A percentile compares a stretch with the other conserved stretches of the same genome.
Evolutionary conservation across 768 basidiomycete species (phyloP).

Genomic region (Boletellus ananiceps): DNA sequence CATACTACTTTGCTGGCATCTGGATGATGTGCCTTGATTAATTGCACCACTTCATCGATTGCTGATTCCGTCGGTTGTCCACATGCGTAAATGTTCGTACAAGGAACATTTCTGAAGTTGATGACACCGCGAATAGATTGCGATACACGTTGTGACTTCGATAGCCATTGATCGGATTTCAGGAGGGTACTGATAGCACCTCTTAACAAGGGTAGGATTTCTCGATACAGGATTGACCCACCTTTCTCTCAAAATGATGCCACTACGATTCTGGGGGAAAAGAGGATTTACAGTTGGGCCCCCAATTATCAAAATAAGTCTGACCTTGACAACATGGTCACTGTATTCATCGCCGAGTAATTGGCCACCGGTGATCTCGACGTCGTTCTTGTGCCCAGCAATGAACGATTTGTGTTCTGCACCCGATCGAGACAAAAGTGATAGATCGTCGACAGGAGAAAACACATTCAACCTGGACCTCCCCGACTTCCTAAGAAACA

Average conservation of each 20-base stretch:
- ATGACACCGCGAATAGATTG: constrained; percentile 84
- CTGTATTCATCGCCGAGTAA: constrained; percentile 95
- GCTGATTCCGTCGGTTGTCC: constrained; percentile 89
- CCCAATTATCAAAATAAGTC: constrained; percentile 8
- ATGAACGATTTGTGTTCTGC: constrained; percentile 52
- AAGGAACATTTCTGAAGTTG: constrained; percentile 85
- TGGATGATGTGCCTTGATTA: constrained; percentile 60
- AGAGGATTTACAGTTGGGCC: not conserved
- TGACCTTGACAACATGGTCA: constrained; percentile 84
- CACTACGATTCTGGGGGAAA: constrained; percentile 73
- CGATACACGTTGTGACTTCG: constrained; percentile 61
- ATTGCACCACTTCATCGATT: constrained; percentile 69
- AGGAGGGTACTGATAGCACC: constrained; percentile 58
- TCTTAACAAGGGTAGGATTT: not conserved
- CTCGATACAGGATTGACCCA: constrained; percentile 32
- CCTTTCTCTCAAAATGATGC: constrained; percentile 91
- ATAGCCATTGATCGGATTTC: constrained; percentile 91
- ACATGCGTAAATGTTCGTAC: constrained; percentile 82
- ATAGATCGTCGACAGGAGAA: constrained; percentile 85
- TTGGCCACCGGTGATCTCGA: constrained; percentile 74
- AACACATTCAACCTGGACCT: constrained; percentile 87
- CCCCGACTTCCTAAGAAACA: constrained; percentile 74
- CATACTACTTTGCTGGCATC: constrained; percentile 66
- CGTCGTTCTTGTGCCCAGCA: constrained; percentile 68
- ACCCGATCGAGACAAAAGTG: constrained; percentile 68